Conservation (phyloP, 768 basidiomycete genomes). For the Termitomyces sp. region DNA sequence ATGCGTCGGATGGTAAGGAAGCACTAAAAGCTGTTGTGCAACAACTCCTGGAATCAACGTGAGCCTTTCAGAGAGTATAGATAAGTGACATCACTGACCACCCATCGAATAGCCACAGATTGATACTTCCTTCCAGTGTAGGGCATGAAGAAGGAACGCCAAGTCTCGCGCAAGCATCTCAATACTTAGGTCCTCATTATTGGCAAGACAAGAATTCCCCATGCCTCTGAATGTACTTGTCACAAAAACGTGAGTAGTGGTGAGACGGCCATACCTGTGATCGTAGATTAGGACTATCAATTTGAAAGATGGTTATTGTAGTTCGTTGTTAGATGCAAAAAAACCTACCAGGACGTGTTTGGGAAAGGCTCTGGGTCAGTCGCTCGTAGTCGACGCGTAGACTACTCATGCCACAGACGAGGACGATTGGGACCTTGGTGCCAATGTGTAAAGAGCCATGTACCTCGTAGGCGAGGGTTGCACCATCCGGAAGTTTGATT, state of each 20-base stretch:
- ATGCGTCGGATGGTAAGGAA: constrained; percentile 31
- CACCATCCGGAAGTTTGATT: constrained; percentile 35
- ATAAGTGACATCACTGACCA: constrained; percentile 24
- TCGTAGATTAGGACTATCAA: constrained; percentile 39
- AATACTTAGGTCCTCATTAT: constrained; percentile 35
- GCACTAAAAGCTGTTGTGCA: constrained; percentile 38
- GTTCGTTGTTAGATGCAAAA: no score
- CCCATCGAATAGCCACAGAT: constrained; percentile 51
- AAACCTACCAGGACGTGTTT: constrained; percentile 33
- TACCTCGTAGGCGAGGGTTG: constrained; percentile 37
- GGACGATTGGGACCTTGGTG: constrained; percentile 29
- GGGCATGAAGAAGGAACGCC: constrained; percentile 27
- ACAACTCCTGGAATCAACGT: constrained; percentile 27
- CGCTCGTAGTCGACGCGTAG: constrained; percentile 35
- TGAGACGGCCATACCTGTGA: constrained; percentile 22
- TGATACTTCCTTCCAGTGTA: constrained; percentile 37
- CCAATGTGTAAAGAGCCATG: constrained; percentile 32
- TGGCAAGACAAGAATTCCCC: constrained; percentile 34
- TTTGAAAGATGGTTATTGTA: neutral
- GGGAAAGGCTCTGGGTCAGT: constrained; percentile 26
- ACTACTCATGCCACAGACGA: constrained; percentile 37
- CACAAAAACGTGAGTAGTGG: neutral
- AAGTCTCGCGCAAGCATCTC: constrained; percentile 43
- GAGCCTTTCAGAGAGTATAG: neutral
- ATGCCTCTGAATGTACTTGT: constrained; percentile 30